Conservation (phyloP, 768 basidiomycete genomes). For the Ephemerocybe angulata region DNA sequence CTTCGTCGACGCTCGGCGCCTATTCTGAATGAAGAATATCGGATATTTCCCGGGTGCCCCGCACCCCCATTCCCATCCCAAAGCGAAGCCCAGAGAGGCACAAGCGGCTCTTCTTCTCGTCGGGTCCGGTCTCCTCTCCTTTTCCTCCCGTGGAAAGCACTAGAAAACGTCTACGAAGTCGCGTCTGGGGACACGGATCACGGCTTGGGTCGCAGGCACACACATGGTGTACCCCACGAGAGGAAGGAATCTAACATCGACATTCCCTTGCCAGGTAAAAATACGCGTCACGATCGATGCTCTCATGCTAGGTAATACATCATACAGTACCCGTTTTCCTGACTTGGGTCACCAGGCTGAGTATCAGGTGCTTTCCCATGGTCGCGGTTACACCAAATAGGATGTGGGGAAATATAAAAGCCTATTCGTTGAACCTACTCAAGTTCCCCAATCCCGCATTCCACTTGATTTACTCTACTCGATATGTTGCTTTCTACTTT, state of each 20-base stretch:
- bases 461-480: too few species aligned
- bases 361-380: not conserved
- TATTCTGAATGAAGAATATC: not conserved
- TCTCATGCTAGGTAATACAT: too few species aligned
- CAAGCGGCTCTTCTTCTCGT: not conserved
- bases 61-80: not conserved
- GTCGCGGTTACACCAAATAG: too few species aligned
- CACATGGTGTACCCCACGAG: not conserved
- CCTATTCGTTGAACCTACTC: too few species aligned
- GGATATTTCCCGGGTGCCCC: conserved; percentile 2
- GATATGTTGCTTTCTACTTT: not conserved
- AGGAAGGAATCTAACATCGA: not conserved
- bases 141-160: not conserved
- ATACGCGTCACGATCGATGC: not conserved
- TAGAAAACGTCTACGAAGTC: not conserved
- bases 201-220: not conserved
- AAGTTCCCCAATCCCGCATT: too few species aligned
- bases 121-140: not conserved
- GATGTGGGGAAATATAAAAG: too few species aligned
- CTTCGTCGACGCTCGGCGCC: too few species aligned
- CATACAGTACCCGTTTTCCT: too few species aligned
- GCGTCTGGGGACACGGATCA: not conserved
- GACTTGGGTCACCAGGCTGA: not conserved
- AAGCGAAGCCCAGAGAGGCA: not conserved
- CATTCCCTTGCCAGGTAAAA: too few species aligned